phyloP scores from a whole-genome alignment of 176 grass and related monocot genomes.

The Neostapfia colusana region DNA sequence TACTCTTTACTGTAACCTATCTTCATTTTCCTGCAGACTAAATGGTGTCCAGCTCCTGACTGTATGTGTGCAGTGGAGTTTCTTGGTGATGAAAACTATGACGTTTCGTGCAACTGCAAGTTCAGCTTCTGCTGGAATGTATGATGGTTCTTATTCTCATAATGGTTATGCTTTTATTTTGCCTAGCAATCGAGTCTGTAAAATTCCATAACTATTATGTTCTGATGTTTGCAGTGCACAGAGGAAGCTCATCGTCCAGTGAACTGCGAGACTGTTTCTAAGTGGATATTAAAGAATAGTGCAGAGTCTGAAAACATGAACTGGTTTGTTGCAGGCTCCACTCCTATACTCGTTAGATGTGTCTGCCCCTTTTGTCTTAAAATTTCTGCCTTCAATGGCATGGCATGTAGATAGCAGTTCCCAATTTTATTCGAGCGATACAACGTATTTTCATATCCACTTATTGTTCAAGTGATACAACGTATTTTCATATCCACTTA shows the following conservation, averaged over 20 bases:
- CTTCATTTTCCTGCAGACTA: constrained; percentile 57
- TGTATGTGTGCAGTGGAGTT: constrained; percentile 90
- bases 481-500: neutral
- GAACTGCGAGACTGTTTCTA: constrained; percentile 73
- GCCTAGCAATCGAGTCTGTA: neutral
- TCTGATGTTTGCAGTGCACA: constrained; percentile 64
- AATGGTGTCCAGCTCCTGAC: constrained; percentile 96
- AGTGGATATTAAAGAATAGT: constrained; percentile 93
- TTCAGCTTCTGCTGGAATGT: constrained; percentile 96
- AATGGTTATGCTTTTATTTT: neutral
- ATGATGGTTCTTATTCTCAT: constrained; percentile 13
- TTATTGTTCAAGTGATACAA: too few relatives aligned
- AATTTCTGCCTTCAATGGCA: constrained; percentile 4
- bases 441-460: neutral
- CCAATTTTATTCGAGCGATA: neutral
- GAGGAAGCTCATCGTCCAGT: constrained; percentile 96
- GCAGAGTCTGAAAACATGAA: constrained; percentile 99
- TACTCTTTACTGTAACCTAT: constrained; percentile 17
- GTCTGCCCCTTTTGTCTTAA: neutral
- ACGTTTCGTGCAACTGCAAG: constrained; percentile 74
- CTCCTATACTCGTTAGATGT: neutral
- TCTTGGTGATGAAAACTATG: constrained; percentile 62
- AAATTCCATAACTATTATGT: constrained; percentile 11
- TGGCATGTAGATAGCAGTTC: neutral
- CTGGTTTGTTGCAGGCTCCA: constrained; percentile 57